phyloP scores from a whole-genome alignment of 371 early-diverging fungal genomes.

The Mucor ambiguus region DNA sequence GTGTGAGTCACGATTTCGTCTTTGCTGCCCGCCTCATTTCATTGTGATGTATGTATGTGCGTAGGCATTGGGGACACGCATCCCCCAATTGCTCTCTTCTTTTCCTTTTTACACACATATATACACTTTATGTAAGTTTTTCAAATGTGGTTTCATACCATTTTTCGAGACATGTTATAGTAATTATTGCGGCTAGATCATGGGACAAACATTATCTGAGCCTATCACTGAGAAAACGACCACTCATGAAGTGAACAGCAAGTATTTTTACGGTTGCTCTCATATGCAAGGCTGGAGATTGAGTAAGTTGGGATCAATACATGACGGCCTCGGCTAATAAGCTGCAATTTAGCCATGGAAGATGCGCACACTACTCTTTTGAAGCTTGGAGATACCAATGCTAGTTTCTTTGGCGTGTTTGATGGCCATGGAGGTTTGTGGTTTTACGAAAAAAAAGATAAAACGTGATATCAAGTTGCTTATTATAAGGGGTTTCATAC shows the following conservation, averaged over 20 bases:
- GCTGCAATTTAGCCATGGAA: conserved; percentile 79
- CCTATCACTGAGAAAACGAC: conserved; percentile 91
- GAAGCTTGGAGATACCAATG: conserved; percentile 53
- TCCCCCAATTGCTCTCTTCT: not conserved
- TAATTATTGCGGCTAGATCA: conserved; percentile 27
- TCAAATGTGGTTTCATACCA: not conserved
- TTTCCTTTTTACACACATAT: not conserved
- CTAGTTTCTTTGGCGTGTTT: conserved; percentile 91
- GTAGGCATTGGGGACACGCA: conserved; percentile 6
- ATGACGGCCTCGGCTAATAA: not conserved
- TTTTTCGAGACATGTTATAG: not conserved
- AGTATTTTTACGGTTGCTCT: conserved; percentile 85
- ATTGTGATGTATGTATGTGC: not conserved
- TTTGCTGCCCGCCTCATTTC: not conserved
- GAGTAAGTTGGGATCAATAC: conserved; percentile 56
- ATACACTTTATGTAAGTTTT: not conserved
- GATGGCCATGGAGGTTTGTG: conserved; percentile 92
- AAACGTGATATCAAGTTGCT: not conserved
- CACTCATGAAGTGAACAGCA: conserved; percentile 67
- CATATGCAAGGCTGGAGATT: conserved; percentile 99
- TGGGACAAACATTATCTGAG: conserved; percentile 97
- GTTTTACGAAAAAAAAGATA: not conserved
- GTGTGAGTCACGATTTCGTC: not conserved
- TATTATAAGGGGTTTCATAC: not conserved
- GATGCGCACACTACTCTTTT: conserved; percentile 92